These are phyloP conservation scores for Pythium volutum DNA, from an alignment of 352 stramenopile species.

Conservation along the genomic window DNA sequence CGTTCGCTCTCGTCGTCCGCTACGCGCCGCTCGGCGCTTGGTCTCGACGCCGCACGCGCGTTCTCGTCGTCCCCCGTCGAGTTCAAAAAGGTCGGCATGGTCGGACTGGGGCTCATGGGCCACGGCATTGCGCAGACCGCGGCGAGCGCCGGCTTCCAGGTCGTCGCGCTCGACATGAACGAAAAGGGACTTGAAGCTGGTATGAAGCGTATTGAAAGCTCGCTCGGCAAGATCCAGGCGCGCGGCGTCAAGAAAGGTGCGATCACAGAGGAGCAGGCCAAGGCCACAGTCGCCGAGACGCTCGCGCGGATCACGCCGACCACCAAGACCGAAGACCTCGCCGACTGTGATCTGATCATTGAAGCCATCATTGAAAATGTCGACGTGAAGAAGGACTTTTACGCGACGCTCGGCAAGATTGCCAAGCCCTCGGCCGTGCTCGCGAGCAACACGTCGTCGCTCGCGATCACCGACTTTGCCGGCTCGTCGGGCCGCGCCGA, in stretches of 20 bases:
- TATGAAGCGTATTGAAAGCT: constrained; percentile 91
- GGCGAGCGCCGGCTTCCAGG: constrained; percentile 79
- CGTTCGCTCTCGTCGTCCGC: constrained; percentile 10
- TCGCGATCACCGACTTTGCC: constrained; percentile 94
- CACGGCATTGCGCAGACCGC: constrained; percentile 96
- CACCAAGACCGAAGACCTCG: constrained; percentile 81
- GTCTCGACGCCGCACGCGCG: background rate
- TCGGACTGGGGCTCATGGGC: constrained; percentile 97
- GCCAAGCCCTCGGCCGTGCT: constrained; percentile 93
- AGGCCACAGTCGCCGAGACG: constrained; percentile 56
- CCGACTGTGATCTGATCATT: constrained; percentile 94
- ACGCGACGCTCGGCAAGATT: constrained; percentile 88
- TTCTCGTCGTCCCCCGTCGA: constrained; percentile 35
- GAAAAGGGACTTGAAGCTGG: constrained; percentile 69
- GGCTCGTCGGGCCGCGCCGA: constrained; percentile 87
- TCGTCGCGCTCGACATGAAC: constrained; percentile 82
- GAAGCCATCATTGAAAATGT: constrained; percentile 99
- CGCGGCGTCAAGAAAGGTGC: constrained; percentile 88
- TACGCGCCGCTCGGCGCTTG: constrained; percentile 12
- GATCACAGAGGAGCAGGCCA: constrained; percentile 75
- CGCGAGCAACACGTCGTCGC: constrained; percentile 96
- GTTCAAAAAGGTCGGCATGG: constrained; percentile 90
- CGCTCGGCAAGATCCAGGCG: constrained; percentile 86
- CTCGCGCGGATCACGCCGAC: constrained; percentile 87
- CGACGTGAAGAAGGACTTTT: constrained; percentile 92